Percentiles rank a stretch among this genome's conserved stretches.
Conservation (phyloP, 345 rosid species). For the Eucalyptus polybractea region DNA sequence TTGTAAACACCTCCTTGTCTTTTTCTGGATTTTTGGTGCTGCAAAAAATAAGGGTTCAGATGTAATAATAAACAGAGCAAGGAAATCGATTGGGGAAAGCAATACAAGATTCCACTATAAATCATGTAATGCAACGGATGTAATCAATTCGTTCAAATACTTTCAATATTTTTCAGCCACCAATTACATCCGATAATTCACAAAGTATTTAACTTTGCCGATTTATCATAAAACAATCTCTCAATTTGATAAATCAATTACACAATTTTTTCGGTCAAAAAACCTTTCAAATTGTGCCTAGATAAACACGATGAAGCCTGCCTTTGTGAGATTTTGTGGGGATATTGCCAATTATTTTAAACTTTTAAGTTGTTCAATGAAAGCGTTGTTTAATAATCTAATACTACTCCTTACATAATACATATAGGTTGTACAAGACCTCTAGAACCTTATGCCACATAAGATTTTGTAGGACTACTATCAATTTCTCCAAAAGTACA, state of each 20-base stretch:
- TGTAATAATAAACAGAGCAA: background rate
- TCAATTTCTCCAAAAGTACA: background rate
- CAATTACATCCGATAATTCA: background rate
- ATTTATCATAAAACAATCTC: background rate
- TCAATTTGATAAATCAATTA: background rate
- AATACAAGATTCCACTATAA: background rate
- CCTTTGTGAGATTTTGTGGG: background rate
- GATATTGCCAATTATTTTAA: background rate
- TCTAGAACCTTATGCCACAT: fast-evolving
- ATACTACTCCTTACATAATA: background rate
- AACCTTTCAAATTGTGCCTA: background rate
- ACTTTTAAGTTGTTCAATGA: too few relatives aligned
- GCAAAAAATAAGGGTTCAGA: background rate
- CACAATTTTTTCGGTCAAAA: background rate
- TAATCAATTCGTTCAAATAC: background rate
- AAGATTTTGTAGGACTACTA: too few relatives aligned
- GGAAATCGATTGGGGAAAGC: background rate
- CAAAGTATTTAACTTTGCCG: background rate
- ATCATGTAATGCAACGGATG: background rate
- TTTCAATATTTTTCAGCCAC: background rate
- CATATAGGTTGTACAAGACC: background rate
- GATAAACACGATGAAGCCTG: background rate
- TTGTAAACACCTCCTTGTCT: background rate
- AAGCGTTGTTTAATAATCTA: background rate
- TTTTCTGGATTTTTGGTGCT: background rate